phyloP scores from a whole-genome alignment of 805 yeast genomes.

The Yamadazyma tumulicola region DNA sequence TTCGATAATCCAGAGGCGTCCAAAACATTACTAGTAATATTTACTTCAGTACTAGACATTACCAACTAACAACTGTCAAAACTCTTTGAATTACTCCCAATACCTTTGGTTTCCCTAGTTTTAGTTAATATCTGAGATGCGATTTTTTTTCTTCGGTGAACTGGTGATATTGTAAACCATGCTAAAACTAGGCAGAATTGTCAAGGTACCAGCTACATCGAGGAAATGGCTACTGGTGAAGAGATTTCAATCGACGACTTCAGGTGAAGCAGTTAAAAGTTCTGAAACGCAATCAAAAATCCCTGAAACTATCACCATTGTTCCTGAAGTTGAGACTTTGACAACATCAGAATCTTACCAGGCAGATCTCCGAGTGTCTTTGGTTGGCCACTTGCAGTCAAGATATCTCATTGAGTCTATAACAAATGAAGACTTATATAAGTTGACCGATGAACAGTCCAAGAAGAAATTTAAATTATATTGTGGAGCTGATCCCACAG shows the following conservation, averaged over 20 bases:
- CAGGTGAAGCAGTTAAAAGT: too few species aligned
- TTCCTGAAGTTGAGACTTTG: slow-evolving; percentile 32
- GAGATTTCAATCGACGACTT: background rate
- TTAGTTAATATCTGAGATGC: slow-evolving; percentile 1
- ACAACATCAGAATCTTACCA: slow-evolving; percentile 16
- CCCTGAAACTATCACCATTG: slow-evolving; percentile 35
- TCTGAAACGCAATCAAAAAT: too few species aligned
- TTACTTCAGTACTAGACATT: slow-evolving; percentile 4
- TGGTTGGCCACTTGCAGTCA: slow-evolving; percentile 34
- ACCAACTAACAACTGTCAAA: too few species aligned
- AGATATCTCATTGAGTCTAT: slow-evolving; percentile 36
- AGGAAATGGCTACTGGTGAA: too few species aligned
- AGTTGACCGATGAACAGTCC: slow-evolving; percentile 23
- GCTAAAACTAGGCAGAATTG: too few species aligned
- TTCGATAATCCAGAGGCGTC: slow-evolving; percentile 6
- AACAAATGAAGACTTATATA: slow-evolving; percentile 35
- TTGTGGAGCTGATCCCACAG: slow-evolving; percentile 97
- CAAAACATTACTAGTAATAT: slow-evolving; percentile 13
- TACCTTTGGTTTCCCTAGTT: too few species aligned
- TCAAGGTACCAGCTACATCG: too few species aligned
- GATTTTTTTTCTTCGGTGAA: slow-evolving; percentile 3
- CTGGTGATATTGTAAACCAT: too few species aligned
- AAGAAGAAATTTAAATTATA: slow-evolving; percentile 55
- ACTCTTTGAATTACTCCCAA: too few species aligned
- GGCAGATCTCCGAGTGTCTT: slow-evolving; percentile 25